Conservation (phyloP, 129 eudicot genomes). For the Chrysanthemum makinoi region DNA sequence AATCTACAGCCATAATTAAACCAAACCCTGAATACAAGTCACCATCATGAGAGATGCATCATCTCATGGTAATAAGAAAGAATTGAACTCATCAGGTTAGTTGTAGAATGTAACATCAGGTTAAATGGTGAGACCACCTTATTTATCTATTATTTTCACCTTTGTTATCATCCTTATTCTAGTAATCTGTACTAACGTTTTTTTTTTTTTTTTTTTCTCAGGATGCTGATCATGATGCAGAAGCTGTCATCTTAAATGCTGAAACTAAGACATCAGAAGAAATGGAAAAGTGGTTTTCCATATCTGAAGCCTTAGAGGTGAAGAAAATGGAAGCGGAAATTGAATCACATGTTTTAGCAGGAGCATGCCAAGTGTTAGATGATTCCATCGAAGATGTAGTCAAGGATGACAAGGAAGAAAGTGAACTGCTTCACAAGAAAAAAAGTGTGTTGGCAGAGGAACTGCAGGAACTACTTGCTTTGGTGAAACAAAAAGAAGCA, state of each 20-base stretch:
- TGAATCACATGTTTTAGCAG: constrained; percentile 50
- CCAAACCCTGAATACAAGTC: neutral
- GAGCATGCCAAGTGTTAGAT: constrained; percentile 43
- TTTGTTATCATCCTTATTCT: constrained; percentile 14
- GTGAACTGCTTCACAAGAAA: constrained; percentile 46
- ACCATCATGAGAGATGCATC: neutral
- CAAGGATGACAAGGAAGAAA: constrained; percentile 59
- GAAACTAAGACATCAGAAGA: constrained; percentile 50
- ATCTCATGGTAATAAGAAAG: neutral
- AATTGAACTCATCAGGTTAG: neutral
- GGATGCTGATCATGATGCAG: constrained; percentile 71
- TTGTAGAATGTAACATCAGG: too few species aligned
- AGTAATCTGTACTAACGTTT: constrained; percentile 17
- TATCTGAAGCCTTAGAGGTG: constrained; percentile 52
- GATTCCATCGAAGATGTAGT: constrained; percentile 50
- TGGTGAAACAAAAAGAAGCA: constrained; percentile 73
- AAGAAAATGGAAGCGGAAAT: constrained; percentile 61
- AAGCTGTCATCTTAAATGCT: constrained; percentile 48
- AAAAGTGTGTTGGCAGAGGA: constrained; percentile 53
- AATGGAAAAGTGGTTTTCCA: constrained; percentile 50
- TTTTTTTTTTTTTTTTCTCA: constrained; percentile 24
- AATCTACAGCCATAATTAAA: neutral
- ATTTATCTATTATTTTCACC: neutral
- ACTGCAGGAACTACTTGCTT: constrained; percentile 54
- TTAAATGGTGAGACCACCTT: too few species aligned